A percentile compares a stretch with the other conserved stretches of the same genome.
These are phyloP conservation scores for Annulohypoxylon maeteangense DNA, from an alignment of 495 filamentous ascomycete species.

Conservation along the genomic window DNA sequence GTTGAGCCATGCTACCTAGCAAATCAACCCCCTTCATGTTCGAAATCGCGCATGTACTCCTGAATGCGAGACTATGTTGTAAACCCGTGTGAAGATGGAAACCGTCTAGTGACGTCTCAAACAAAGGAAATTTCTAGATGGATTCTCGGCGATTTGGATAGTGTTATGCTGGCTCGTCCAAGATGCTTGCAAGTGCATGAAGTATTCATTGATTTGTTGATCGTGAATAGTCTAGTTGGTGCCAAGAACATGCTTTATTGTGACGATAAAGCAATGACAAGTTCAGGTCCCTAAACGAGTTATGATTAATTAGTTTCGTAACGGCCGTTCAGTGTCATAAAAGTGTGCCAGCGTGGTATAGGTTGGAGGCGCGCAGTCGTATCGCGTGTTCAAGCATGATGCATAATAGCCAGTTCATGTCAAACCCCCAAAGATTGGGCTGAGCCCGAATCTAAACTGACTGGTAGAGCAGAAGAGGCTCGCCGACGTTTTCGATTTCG, in stretches of 20 bases:
- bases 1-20: constrained; percentile 9
- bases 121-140: constrained; percentile 43
- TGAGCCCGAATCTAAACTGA: constrained; percentile 62
- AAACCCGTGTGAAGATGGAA: constrained; percentile 25
- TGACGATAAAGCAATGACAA: constrained; percentile 6
- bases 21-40: constrained; percentile 13
- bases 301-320: constrained; percentile 26
- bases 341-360: constrained; percentile 10
- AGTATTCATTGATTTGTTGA: constrained; percentile 12
- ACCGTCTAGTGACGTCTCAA: constrained; percentile 35
- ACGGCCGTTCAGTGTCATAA: constrained; percentile 42
- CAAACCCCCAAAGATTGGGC: constrained; percentile 5
- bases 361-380: constrained; percentile 47
- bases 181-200: constrained; percentile 2
- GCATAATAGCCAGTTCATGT: constrained; percentile 16
- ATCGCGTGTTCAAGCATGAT: constrained; percentile 47
- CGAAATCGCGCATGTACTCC: constrained; percentile 31
- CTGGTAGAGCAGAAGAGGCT: constrained; percentile 95
- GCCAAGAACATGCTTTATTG: constrained; percentile 19
- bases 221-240: neutral
- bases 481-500: constrained; percentile 96
- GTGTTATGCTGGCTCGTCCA: constrained; percentile 5
- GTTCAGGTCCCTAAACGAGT: constrained; percentile 1
- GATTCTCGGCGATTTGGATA: constrained; percentile 19
- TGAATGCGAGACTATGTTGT: constrained; percentile 36